Evolutionary conservation across 2,329 filamentous ascomycete species (phyloP).

Genomic region (Zalaria obscura): DNA sequence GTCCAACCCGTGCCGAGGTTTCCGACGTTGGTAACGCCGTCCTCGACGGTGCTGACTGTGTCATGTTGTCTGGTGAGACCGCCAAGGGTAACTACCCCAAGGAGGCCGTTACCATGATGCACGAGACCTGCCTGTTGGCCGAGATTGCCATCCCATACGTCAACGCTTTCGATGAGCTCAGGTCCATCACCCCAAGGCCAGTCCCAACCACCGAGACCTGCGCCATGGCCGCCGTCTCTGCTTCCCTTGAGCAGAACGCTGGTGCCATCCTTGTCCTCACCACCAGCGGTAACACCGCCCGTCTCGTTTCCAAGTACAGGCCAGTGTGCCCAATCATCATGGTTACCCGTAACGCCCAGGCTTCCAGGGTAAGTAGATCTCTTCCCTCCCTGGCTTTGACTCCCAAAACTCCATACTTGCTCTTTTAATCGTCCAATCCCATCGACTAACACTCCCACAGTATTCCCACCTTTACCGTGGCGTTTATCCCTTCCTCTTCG

Average conservation of each 20-base stretch:
- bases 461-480: slow-evolving; percentile 94
- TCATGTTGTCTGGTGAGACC: slow-evolving; percentile 98
- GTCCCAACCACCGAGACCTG: slow-evolving; percentile 84
- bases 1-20: slow-evolving; percentile 94
- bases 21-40: slow-evolving; percentile 97
- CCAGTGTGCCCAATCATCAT: slow-evolving; percentile 99
- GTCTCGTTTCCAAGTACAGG: slow-evolving; percentile 94
- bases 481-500: slow-evolving; percentile 94
- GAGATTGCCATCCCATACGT: slow-evolving; percentile 97
- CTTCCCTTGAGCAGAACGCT: slow-evolving; percentile 89
- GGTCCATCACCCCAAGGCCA: slow-evolving; percentile 67
- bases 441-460: not conserved
- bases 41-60: slow-evolving; percentile 94
- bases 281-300: slow-evolving; percentile 87
- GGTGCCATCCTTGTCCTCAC: slow-evolving; percentile 93
- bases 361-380: slow-evolving; percentile 46
- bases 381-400: too few species aligned
- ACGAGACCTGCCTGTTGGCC: slow-evolving; percentile 89
- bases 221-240: slow-evolving; percentile 88
- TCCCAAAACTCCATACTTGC: too few species aligned
- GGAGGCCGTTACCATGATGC: slow-evolving; percentile 94
- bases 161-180: slow-evolving; percentile 90
- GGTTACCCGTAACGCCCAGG: slow-evolving; percentile 77
- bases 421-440: too few species aligned
- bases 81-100: slow-evolving; percentile 92